Evolutionary conservation across 2,329 filamentous ascomycete species (phyloP), one percentile per base, ranked within the genome.

Genomic region (Macroventuria anomochaeta): DNA sequence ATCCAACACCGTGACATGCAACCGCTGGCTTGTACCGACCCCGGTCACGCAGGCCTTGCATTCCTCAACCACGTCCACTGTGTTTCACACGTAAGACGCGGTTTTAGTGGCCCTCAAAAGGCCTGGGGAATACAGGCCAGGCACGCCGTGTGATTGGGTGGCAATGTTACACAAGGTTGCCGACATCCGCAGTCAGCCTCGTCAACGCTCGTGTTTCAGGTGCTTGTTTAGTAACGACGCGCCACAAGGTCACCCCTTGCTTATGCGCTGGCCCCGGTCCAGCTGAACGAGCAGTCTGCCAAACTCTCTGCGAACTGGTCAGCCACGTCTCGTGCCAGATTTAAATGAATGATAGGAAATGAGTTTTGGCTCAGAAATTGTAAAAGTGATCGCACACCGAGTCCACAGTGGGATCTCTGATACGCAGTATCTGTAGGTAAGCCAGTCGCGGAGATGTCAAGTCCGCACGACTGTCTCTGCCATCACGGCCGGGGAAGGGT

Each of bases 361-460:
- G 15, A 4, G 4, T 31, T 20, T 32, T 26, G 20, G 17, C 37
- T 56, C 53, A 53, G 53, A 44, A 33, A 36, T 10, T 6, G 7
- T 48, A 31, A 33, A 7, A 34, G 7, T 12, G 11, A 13, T 56
- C 53, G 53, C 53, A 56, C 53, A 56, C 15, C 32, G 48, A 56
- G 48, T 47, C 53, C 54, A 44, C 54, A 33, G 12, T 36, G 44
- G 59, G 62, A 59, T 64, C 57, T 63, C 58, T 64, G 44, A 32
- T 61, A 55, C 59, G 55, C 53, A 64, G 62, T 64, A 64, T 64
- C 62, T 59, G 62, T 44, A 48, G 47, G 42, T 29, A 46, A 55
- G 41, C 17, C 40, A 49, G 44, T 20, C 40, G 40, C 40, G 44
- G 11, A 28, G 39, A 31, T 25, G 17, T 5, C 15, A 25, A 39